Evolutionary conservation across 2,329 filamentous ascomycete genomes (phyloP).

Genomic region (Talaromyces sp.): DNA sequence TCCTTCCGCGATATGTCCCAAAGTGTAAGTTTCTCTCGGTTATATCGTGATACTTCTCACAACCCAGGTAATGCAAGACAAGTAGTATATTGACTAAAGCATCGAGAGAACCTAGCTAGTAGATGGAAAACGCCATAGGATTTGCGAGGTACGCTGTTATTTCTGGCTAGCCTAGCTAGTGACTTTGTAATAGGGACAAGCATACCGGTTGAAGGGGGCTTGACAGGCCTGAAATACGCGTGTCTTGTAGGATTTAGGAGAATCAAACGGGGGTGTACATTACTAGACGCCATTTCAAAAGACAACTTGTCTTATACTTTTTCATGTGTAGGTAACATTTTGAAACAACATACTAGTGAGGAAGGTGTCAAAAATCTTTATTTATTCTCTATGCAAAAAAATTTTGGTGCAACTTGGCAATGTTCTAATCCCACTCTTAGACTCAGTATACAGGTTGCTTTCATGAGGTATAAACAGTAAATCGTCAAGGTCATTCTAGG

Average conservation of each 20-base stretch:
- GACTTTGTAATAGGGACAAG: constrained; percentile 14
- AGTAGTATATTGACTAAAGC: not conserved
- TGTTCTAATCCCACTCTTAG: not conserved
- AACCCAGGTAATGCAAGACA: not conserved
- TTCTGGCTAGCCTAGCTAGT: constrained; percentile 17
- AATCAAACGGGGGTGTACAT: too few species aligned
- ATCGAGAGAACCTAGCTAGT: constrained; percentile 7
- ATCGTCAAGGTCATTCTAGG: not conserved
- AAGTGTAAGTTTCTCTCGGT: not conserved
- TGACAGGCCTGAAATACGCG: not conserved
- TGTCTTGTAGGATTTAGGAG: not conserved
- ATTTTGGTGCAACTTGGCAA: not conserved
- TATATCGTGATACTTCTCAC: not conserved
- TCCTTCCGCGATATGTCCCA: too few species aligned
- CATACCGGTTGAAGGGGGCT: constrained; percentile 5
- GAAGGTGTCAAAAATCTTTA: too few species aligned
- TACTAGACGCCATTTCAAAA: too few species aligned
- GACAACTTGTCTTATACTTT: too few species aligned
- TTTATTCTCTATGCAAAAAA: not conserved
- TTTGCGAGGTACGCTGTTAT: constrained; percentile 16
- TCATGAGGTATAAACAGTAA: not conserved
- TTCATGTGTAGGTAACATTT: too few species aligned
- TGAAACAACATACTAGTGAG: too few species aligned
- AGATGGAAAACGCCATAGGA: constrained; percentile 16
- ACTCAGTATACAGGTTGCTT: not conserved